These are phyloP conservation scores for Podosphaera xanthii DNA, from an alignment of 2,329 filamentous ascomycete species.

Conservation along the genomic window DNA sequence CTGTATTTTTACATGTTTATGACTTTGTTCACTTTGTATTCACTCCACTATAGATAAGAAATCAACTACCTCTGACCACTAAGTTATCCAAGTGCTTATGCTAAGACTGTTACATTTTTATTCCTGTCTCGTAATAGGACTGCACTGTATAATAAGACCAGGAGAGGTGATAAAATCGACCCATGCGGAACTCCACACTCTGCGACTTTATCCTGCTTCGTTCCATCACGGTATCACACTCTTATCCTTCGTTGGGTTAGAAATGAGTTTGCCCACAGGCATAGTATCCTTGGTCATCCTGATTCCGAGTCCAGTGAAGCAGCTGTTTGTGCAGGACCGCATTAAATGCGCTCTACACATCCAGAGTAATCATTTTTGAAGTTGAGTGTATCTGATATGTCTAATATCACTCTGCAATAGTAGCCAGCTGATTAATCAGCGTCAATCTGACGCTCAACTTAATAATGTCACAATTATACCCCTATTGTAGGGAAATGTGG, in stretches of 20 bases:
- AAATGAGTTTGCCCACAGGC: background rate
- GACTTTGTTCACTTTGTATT: no score
- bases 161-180: background rate
- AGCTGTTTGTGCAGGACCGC: background rate
- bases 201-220: background rate
- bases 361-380: background rate
- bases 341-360: background rate
- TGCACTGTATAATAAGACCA: background rate
- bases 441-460: no score
- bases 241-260: background rate
- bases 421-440: no score
- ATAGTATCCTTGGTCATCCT: background rate
- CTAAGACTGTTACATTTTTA: background rate
- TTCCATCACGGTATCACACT: background rate
- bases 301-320: background rate
- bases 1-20: no score
- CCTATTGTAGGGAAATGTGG: no score
- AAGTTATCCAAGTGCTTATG: no score
- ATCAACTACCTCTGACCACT: no score
- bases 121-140: background rate
- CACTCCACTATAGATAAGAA: background rate
- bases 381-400: no score
- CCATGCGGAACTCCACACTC: background rate
- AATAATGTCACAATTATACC: no score
- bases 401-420: no score